Percentiles rank a stretch among this genome's conserved stretches.
These are phyloP conservation scores for Schoenoplectus tabernaemontani DNA, from an alignment of 202 grass and related monocot genomes.

Conservation along the genomic window DNA sequence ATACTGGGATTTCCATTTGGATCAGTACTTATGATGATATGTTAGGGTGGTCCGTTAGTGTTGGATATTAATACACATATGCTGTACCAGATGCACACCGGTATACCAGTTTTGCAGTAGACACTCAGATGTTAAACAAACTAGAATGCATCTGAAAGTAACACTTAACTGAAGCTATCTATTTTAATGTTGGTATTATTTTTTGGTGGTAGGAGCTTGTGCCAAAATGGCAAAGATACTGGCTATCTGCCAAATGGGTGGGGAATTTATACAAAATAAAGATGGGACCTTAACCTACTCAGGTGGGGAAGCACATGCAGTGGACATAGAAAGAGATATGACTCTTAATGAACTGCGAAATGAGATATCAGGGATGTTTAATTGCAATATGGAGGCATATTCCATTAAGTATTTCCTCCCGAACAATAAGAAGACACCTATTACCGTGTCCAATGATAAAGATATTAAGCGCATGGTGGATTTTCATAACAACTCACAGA, in stretches of 20 bases:
- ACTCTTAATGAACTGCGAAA: constrained; percentile 53
- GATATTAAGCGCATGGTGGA: constrained; percentile 84
- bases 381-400: constrained; percentile 45
- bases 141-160: not conserved
- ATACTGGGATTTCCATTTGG: not conserved
- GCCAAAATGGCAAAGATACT: constrained; percentile 50
- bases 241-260: constrained; percentile 77
- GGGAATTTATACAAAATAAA: constrained; percentile 64
- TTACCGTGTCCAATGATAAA: constrained; percentile 96
- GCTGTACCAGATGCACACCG: constrained; percentile 1
- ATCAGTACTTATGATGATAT: not conserved
- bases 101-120: not conserved
- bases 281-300: constrained; percentile 82
- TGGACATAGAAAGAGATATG: constrained; percentile 74
- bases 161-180: not conserved
- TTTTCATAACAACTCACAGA: constrained; percentile 76
- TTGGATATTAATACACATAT: not conserved
- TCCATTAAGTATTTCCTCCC: constrained; percentile 96
- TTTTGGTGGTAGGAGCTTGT: constrained; percentile 22
- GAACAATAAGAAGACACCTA: constrained; percentile 74
- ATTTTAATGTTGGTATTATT: not conserved
- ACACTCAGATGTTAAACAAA: not conserved
- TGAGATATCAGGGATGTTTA: constrained; percentile 83
- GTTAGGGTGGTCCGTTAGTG: not conserved
- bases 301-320: constrained; percentile 91